Evolutionary conservation across 163 green algal genomes (phyloP), one percentile per base, ranked within the genome.

Genomic region (Scenedesmus sp.): DNA sequence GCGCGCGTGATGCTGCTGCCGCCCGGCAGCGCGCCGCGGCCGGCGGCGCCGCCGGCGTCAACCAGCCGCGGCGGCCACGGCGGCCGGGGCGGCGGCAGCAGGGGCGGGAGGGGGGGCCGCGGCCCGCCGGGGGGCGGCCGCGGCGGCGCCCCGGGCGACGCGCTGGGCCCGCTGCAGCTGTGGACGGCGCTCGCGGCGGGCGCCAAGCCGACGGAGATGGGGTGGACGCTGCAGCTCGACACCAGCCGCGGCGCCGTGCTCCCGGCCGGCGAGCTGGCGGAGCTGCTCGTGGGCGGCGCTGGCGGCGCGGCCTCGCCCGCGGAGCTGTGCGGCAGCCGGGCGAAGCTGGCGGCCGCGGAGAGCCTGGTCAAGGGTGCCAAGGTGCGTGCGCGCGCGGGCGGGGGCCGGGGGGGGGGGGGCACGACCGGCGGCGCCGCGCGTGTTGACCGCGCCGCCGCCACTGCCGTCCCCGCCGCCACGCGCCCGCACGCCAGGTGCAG

Each of bases 281-380:
- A 56, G 17, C n/a, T 66, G 67, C 15, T 77, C 34, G 7, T 14
- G 47, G 60, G 33, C 31, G 60, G 20, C 2, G 31, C 60, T 51
- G 60, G 31, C 18, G 28, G 3, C 36, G 33, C 24, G 56, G 22
- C 51, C 2, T 77, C 67, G 54, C 48, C 48, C 15, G 66, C 66
- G 39, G 67, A 31, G 24, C 67, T 77, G 34, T 36, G 18, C 15
- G 29, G n/a, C 4, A n/a, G 64, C 33, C 64, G 42, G 33, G n/a
- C 14, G 33, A 34, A 66, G 26, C 42, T 58, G 50, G 39, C 24
- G 10, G 33, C 60, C 11, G 67, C 67, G 22, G 51, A 77, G 51
- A 20, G 56, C 26, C 34, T 47, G 2, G 33, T 77, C n/a, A 65
- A 65, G 10, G 67, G 67, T n/a, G 31, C 39, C 7, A 65, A 77